Conservation (phyloP, 495 filamentous ascomycete species). For the Aspergillus carlsbadensis region DNA sequence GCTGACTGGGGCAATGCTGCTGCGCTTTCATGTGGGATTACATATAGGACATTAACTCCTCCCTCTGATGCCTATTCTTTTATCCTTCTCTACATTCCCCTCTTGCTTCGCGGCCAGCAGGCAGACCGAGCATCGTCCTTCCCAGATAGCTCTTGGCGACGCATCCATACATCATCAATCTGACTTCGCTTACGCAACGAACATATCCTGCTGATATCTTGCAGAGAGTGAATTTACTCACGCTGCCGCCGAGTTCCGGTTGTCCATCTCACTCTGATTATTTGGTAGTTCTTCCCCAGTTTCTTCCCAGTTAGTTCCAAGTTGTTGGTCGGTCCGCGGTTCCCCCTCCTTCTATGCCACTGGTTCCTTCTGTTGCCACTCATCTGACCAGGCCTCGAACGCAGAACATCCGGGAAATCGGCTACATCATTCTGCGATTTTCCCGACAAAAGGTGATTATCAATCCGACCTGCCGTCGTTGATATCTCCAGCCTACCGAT, state of each 20-base stretch:
- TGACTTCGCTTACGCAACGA: not conserved
- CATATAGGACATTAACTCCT: not conserved
- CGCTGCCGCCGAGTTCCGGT: not conserved
- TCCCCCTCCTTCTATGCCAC: slow-evolving; percentile 10
- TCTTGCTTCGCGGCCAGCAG: not conserved
- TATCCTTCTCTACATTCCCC: not conserved
- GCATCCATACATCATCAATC: not conserved
- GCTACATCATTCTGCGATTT: not conserved
- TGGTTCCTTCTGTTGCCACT: slow-evolving; percentile 12
- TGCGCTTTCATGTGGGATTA: not conserved
- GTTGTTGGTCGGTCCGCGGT: slow-evolving; percentile 12
- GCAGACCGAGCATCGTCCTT: not conserved
- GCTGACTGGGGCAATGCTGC: not conserved
- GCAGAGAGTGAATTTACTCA: not conserved
- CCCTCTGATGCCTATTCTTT: not conserved
- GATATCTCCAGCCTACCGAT: not conserved
- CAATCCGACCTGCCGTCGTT: not conserved
- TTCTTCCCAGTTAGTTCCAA: slow-evolving; percentile 8
- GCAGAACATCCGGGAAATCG: slow-evolving; percentile 7
- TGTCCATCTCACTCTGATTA: not conserved
- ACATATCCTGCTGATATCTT: not conserved
- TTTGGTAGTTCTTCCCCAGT: not conserved
- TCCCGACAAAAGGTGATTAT: not conserved
- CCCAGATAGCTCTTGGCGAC: not conserved
- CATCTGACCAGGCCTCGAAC: slow-evolving; percentile 10